Base-by-base conservation (phyloP, 192 early-diverging fungal species). In the Gamsiella multidivaricata region DNA sequence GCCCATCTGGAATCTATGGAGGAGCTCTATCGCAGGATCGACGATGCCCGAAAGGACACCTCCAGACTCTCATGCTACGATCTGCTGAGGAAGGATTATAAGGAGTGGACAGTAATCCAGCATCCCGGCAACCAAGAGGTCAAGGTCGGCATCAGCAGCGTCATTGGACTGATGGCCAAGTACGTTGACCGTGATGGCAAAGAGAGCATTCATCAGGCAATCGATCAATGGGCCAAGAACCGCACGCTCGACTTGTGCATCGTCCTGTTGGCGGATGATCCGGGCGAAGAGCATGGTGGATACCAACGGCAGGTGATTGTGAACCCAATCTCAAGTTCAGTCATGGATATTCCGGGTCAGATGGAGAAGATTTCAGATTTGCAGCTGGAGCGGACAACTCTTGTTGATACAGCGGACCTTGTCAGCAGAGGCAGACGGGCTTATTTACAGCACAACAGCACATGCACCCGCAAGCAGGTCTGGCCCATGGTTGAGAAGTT, bases 61-160 rank as follows among this genome's bases (percentile, higher is more conserved):
- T 63, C 81, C 10, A 65, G 63, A 14, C 75, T 94, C 26, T 68
- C 75, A 5, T 67, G 47, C 32, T 56, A 54, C 32, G 86, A 92
- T 57, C 70, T 94, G 0, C 61, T 94, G 6, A 61, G 86, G 4
- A 91, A 88, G 59, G 93, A 94, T 80, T 94, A 93, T 80, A 94
- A 94, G 68, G 88, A 93, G 55, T 91, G 84, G 81, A 59, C 65
- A 0, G 64, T 81, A 9, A 22, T 1, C 1, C 41, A 92, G 65
- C 88, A 91, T 56, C 39, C 37, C 3, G 58, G 73, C 7, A 63
- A 51, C 3, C 51, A 82, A 50, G 62, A 57, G 0, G 65, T 83
- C 47, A 66, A 73, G 26, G 45, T 92, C 20, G 93, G 93, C 1
- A 91, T 93, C 51, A 84, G 82, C 39, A 84, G 85, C 45, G 84